Evolutionary conservation across 2,329 filamentous ascomycete species (phyloP).

Genomic region (Diaporthe australafricana): DNA sequence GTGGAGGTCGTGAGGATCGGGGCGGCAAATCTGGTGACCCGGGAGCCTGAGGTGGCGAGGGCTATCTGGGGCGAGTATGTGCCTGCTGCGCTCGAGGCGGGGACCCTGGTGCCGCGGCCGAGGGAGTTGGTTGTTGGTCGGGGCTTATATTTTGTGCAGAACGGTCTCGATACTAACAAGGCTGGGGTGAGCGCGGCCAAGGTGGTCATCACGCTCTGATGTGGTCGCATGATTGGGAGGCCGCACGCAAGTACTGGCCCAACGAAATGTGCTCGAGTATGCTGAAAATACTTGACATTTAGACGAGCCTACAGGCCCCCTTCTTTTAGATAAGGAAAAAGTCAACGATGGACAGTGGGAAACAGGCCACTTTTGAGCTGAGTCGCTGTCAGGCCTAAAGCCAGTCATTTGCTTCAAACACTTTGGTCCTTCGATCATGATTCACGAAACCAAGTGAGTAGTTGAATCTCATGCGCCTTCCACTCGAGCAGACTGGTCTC

Average conservation of each 20-base stretch:
- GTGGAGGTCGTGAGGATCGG: slow-evolving; percentile 26
- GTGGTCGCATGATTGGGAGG: not conserved
- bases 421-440: too few relatives aligned
- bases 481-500: too few relatives aligned
- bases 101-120: slow-evolving; percentile 42
- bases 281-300: not conserved
- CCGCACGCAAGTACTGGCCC: not conserved
- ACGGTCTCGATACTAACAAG: slow-evolving; percentile 44
- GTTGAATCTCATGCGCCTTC: too few relatives aligned
- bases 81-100: slow-evolving; percentile 43
- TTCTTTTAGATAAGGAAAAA: too few relatives aligned
- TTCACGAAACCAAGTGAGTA: too few relatives aligned
- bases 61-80: slow-evolving; percentile 41
- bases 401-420: too few relatives aligned
- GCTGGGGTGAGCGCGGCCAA: slow-evolving; percentile 52
- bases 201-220: slow-evolving; percentile 46
- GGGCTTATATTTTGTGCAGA: slow-evolving; percentile 46
- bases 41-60: slow-evolving; percentile 18
- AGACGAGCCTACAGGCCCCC: too few relatives aligned
- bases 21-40: slow-evolving; percentile 9
- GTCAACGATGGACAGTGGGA: too few relatives aligned
- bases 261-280: too few relatives aligned
- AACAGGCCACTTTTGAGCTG: too few relatives aligned
- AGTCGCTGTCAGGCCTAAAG: too few relatives aligned
- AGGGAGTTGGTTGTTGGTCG: slow-evolving; percentile 43